Conservation (phyloP, 306 rosid species). For the Hylodesmum podocarpum region DNA sequence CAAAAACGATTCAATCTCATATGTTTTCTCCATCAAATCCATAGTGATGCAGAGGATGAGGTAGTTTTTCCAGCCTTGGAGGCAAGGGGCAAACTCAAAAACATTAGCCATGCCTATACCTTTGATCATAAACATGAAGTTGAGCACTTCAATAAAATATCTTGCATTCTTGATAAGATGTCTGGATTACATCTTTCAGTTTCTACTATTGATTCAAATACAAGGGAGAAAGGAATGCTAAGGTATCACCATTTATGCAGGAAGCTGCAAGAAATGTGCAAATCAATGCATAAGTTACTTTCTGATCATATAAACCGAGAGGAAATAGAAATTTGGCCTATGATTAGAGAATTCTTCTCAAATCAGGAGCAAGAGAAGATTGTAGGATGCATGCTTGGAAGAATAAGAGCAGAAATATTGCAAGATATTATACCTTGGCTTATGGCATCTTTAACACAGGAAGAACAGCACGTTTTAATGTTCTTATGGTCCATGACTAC, state of each 20-base stretch:
- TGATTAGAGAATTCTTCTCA: conserved; percentile 69
- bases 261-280: conserved; percentile 71
- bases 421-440: conserved; percentile 96
- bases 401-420: conserved; percentile 71
- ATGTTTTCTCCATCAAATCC: conserved; percentile 69
- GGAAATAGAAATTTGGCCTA: conserved; percentile 84
- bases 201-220: conserved; percentile 41
- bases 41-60: conserved; percentile 89
- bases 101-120: conserved; percentile 82
- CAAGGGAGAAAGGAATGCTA: conserved; percentile 40
- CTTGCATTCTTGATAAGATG: conserved; percentile 66
- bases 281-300: conserved; percentile 60
- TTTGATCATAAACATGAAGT: conserved; percentile 80
- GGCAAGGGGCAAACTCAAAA: conserved; percentile 67
- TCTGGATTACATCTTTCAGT: conserved; percentile 48
- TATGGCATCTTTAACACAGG: conserved; percentile 72
- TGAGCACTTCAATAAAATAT: conserved; percentile 56
- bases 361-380: conserved; percentile 76
- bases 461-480: conserved; percentile 79
- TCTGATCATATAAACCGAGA: conserved; percentile 70
- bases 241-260: conserved; percentile 52
- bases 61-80: conserved; percentile 97
- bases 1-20: conserved; percentile 61
- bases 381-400: conserved; percentile 83
- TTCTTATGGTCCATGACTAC: conserved; percentile 77